phyloP scores from a whole-genome alignment of 805 yeast genomes.

The Starmerella etchellsii region DNA sequence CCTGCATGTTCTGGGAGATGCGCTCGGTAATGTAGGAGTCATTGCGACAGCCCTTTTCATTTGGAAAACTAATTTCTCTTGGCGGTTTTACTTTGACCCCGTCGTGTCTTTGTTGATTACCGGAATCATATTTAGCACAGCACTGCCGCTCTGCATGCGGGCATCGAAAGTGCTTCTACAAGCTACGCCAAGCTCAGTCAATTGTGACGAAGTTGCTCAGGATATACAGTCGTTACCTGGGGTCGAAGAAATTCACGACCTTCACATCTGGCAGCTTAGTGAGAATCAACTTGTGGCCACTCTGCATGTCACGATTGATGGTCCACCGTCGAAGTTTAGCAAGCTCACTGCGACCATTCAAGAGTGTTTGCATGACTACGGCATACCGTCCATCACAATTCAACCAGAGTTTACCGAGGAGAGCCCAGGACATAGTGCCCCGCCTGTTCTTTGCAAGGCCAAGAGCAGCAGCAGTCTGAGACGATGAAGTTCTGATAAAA shows the following conservation, averaged over 20 bases:
- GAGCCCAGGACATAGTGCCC: neutral
- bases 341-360: conserved; percentile 64
- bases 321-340: conserved; percentile 53
- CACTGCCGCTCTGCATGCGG: conserved; percentile 75
- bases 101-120: conserved; percentile 75
- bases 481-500: neutral
- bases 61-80: conserved; percentile 82
- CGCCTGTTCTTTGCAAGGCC: neutral
- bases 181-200: conserved; percentile 78
- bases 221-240: conserved; percentile 58
- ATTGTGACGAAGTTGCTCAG: conserved; percentile 57
- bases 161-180: conserved; percentile 81
- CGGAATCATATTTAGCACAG: conserved; percentile 75
- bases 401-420: conserved; percentile 71
- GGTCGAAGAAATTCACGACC: conserved; percentile 79
- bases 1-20: conserved; percentile 90
- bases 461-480: neutral
- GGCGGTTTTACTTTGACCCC: conserved; percentile 85
- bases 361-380: conserved; percentile 65
- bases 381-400: conserved; percentile 85
- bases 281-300: conserved; percentile 81
- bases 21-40: conserved; percentile 89
- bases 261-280: conserved; percentile 91
- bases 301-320: conserved; percentile 65
- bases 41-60: conserved; percentile 79